These are phyloP conservation scores for Eucalyptus globulus DNA, from an alignment of 345 rosid genomes.

Conservation along the genomic window DNA sequence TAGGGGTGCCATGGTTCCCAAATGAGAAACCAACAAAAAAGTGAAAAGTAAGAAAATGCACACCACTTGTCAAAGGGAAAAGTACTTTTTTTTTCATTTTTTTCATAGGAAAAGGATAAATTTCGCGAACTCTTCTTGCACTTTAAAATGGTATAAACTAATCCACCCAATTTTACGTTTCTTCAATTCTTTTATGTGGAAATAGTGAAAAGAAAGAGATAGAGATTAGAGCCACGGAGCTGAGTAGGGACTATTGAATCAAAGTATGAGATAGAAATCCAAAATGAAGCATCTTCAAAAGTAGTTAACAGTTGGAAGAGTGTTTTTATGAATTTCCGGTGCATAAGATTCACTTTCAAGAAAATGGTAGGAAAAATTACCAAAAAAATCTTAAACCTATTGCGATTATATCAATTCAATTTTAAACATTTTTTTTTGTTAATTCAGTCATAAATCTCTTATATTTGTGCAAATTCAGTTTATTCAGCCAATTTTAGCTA, in stretches of 20 bases:
- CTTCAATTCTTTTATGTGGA: not conserved
- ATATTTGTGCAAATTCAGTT: fast-evolving
- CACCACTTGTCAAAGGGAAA: not conserved
- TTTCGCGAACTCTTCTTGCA: not conserved
- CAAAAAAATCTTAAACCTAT: not conserved
- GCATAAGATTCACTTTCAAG: not conserved
- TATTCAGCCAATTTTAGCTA: fast-evolving
- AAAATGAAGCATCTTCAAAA: not conserved
- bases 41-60: too few species aligned
- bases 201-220: too few species aligned
- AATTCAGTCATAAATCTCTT: fast-evolving
- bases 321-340: not conserved
- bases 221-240: too few species aligned
- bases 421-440: not conserved
- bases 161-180: not conserved
- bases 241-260: too few species aligned
- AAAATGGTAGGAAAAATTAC: not conserved
- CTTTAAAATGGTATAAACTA: not conserved
- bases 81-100: not conserved
- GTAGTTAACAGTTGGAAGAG: not conserved
- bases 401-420: fast-evolving
- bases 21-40: too few species aligned
- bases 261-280: too few species aligned
- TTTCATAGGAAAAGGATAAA: not conserved
- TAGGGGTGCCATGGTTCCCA: too few species aligned